Percentiles rank a stretch among this genome's conserved stretches.
These are phyloP conservation scores for Triticum monococcum DNA, from an alignment of 176 grass and related monocot genomes.

Conservation along the genomic window DNA sequence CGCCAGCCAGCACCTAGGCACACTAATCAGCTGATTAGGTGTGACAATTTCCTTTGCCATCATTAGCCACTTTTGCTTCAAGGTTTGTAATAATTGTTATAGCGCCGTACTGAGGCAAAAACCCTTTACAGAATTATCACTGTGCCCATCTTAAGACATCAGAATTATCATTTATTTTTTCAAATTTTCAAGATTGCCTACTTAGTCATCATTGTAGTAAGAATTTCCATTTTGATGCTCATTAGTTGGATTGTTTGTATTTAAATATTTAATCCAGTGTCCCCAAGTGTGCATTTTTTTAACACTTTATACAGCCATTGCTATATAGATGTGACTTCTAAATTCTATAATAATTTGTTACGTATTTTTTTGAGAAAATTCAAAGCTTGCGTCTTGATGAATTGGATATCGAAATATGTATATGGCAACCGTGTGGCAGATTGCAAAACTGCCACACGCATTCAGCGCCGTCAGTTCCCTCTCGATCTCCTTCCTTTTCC, in stretches of 20 bases:
- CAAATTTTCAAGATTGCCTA: not conserved
- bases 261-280: constrained; percentile 1
- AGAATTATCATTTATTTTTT: not conserved
- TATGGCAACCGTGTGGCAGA: too few species aligned
- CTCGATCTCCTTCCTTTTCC: too few species aligned
- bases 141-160: not conserved
- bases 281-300: not conserved
- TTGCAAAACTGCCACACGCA: too few species aligned
- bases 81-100: not conserved
- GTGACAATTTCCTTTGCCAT: not conserved
- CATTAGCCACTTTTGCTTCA: not conserved
- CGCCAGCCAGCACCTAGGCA: too few species aligned
- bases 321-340: not conserved
- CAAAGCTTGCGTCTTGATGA: not conserved
- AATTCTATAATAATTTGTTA: not conserved
- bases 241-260: not conserved
- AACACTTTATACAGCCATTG: not conserved
- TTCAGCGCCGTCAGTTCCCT: too few species aligned
- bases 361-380: not conserved
- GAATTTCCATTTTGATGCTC: not conserved
- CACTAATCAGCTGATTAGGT: too few species aligned
- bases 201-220: not conserved
- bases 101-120: not conserved
- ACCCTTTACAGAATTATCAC: not conserved
- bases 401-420: too few species aligned